These are phyloP conservation scores for Rubia balearica DNA, from an alignment of 305 asterid genomes.

Conservation along the genomic window DNA sequence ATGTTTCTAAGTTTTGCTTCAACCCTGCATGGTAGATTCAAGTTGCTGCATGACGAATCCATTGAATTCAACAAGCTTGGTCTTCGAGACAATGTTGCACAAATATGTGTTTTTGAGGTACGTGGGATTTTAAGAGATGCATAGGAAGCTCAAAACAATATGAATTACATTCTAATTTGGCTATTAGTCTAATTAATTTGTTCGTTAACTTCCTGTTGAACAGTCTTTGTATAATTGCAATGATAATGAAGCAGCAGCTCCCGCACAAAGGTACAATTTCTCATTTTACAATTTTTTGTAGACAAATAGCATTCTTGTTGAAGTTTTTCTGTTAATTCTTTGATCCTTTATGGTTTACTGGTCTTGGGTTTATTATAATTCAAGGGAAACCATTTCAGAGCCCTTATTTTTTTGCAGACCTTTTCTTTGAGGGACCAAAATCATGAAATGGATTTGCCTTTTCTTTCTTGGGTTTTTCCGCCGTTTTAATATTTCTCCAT, in stretches of 20 bases:
- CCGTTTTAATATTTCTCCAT: background rate
- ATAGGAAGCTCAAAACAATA: background rate
- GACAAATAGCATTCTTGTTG: background rate
- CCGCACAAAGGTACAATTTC: constrained; percentile 45
- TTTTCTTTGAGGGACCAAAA: background rate
- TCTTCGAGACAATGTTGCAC: constrained; percentile 96
- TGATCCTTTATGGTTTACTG: background rate
- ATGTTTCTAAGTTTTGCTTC: constrained; percentile 15
- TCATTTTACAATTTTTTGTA: constrained; percentile 12
- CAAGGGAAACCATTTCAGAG: background rate
- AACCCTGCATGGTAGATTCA: constrained; percentile 54
- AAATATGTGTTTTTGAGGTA: constrained; percentile 95
- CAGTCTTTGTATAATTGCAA: constrained; percentile 47
- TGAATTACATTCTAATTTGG: background rate
- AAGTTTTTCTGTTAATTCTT: background rate
- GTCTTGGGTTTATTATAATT: background rate
- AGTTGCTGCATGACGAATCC: constrained; percentile 81
- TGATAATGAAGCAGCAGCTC: constrained; percentile 29
- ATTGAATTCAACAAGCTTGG: constrained; percentile 71
- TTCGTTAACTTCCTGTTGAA: constrained; percentile 23
- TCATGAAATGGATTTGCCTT: background rate
- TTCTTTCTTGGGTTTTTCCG: background rate
- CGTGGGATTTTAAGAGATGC: constrained; percentile 13
- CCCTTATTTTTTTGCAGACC: background rate
- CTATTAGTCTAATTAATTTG: background rate